These are phyloP conservation scores for Aureobasidium leucospermi DNA, from an alignment of 2,329 filamentous ascomycete genomes.

Conservation along the genomic window DNA sequence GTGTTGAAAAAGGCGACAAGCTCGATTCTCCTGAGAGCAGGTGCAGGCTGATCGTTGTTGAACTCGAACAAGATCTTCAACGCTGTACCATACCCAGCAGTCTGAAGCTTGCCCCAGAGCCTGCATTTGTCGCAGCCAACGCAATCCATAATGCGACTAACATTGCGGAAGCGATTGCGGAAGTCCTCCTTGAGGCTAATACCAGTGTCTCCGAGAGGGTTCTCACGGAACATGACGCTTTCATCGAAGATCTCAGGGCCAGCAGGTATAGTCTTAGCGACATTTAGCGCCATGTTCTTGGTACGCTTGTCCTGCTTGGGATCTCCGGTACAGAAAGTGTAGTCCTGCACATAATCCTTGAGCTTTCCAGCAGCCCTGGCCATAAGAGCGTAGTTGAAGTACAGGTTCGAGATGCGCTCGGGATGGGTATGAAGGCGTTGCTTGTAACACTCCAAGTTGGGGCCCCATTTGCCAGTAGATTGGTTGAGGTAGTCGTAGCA, in stretches of 20 bases:
- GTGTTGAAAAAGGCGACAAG: constrained; percentile 94
- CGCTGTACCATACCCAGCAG: constrained; percentile 86
- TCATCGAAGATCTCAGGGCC: constrained; percentile 82
- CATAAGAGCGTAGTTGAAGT: constrained; percentile 98
- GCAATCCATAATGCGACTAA: constrained; percentile 95
- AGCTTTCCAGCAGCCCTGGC: constrained; percentile 88
- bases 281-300: constrained; percentile 69
- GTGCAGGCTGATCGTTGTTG: constrained; percentile 62
- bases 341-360: constrained; percentile 69
- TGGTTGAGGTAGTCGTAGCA: constrained; percentile 97
- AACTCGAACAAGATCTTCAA: constrained; percentile 95
- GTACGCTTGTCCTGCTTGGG: constrained; percentile 69
- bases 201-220: constrained; percentile 41
- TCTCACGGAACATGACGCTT: constrained; percentile 73
- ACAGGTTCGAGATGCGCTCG: constrained; percentile 91
- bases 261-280: constrained; percentile 63
- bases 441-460: constrained; percentile 84
- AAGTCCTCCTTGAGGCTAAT: constrained; percentile 91
- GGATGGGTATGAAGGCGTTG: constrained; percentile 75
- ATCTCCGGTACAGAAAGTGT: constrained; percentile 91
- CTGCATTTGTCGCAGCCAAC: constrained; percentile 98
- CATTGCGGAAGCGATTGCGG: constrained; percentile 92
- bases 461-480: constrained; percentile 85
- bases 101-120: constrained; percentile 96
- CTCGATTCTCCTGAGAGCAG: constrained; percentile 76